Percentiles rank a stretch among this genome's conserved stretches.
Conservation (phyloP, 2,329 filamentous ascomycete genomes). For the Epichloe amarillans region DNA sequence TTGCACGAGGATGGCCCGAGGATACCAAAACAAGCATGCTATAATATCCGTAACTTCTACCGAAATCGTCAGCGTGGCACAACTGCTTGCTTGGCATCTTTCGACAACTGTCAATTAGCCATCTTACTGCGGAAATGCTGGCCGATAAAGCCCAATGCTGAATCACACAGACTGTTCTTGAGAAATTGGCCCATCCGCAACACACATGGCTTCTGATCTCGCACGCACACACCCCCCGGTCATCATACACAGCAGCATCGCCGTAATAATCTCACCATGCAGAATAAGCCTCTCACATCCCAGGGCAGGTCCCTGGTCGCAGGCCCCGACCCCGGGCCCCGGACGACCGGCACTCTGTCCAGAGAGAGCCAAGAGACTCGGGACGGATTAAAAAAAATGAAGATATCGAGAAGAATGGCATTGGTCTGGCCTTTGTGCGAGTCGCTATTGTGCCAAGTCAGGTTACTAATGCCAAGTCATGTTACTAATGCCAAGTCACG, state of each 20-base stretch:
- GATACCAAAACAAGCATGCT: too few species aligned
- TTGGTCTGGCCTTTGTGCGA: background rate
- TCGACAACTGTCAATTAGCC: background rate
- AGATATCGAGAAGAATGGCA: background rate
- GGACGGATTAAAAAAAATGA: background rate
- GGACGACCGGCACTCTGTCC: background rate
- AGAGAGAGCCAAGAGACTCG: background rate
- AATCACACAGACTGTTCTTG: background rate
- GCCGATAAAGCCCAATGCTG: background rate
- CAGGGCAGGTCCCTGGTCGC: background rate
- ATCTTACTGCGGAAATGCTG: background rate
- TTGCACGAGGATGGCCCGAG: too few species aligned
- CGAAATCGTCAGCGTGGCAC: background rate
- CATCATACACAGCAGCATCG: too few species aligned
- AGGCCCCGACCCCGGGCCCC: background rate
- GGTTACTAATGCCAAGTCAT: background rate
- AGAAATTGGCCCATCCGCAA: background rate
- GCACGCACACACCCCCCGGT: too few species aligned
- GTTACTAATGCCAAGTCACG: background rate
- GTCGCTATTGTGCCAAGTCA: background rate
- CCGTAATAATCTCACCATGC: background rate
- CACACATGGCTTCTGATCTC: too few species aligned
- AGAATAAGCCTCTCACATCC: background rate
- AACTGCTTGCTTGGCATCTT: too few species aligned
- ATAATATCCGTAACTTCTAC: background rate